Evolutionary conservation across 1,284 basidiomycete genomes (phyloP).

Genomic region (Pholiota adiposa): DNA sequence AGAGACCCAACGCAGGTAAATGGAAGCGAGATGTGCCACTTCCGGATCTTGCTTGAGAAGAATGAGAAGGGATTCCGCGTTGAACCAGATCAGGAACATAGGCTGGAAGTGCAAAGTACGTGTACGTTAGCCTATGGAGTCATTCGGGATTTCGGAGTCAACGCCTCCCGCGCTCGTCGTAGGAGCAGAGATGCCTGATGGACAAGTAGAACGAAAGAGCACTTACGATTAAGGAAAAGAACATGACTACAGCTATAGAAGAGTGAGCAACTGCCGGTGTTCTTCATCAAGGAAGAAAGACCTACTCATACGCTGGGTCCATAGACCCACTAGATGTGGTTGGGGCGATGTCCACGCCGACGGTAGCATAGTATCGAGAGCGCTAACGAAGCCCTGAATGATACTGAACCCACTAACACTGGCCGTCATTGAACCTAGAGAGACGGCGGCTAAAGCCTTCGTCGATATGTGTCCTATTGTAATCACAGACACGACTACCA

Average conservation of each 20-base stretch:
- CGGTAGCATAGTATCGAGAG: slow-evolving; percentile 89
- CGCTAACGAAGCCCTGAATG: slow-evolving; percentile 84
- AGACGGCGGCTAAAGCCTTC: slow-evolving; percentile 82
- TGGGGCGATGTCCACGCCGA: slow-evolving; percentile 88
- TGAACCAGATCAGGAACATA: slow-evolving; percentile 76
- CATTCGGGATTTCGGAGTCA: too few species aligned
- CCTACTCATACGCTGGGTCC: slow-evolving; percentile 88
- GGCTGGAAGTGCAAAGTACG: slow-evolving; percentile 46
- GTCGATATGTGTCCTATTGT: slow-evolving; percentile 88
- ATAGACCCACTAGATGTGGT: slow-evolving; percentile 86
- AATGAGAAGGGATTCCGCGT: slow-evolving; percentile 80
- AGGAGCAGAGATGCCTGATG: too few species aligned
- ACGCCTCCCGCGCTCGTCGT: not conserved
- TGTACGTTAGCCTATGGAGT: not conserved
- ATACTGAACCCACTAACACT: slow-evolving; percentile 66
- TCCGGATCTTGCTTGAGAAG: slow-evolving; percentile 84
- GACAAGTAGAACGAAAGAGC: slow-evolving; percentile 12
- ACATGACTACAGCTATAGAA: slow-evolving; percentile 67
- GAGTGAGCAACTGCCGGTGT: not conserved
- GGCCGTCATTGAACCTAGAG: slow-evolving; percentile 87
- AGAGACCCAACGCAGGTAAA: slow-evolving; percentile 80
- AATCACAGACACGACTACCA: slow-evolving; percentile 76
- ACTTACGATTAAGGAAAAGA: slow-evolving; percentile 60
- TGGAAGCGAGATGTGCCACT: slow-evolving; percentile 78
- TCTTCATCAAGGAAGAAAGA: slow-evolving; percentile 19